phyloP scores from a whole-genome alignment of 1,284 basidiomycete species.

The Vanrija pseudolonga region DNA sequence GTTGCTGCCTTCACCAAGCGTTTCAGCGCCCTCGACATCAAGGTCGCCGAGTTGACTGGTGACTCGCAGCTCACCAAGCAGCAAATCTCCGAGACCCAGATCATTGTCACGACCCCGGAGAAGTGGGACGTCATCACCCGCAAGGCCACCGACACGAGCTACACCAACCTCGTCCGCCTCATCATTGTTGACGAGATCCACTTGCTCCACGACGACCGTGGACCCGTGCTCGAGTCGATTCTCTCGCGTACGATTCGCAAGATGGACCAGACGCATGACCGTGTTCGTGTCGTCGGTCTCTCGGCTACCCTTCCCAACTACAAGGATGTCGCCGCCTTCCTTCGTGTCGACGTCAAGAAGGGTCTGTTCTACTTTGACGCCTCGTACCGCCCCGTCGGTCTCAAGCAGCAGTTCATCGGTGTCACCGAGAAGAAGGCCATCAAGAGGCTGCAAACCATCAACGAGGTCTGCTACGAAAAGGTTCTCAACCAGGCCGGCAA shows the following conservation, averaged over 20 bases:
- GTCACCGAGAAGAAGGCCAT: constrained; percentile 99
- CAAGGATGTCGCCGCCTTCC: constrained; percentile 96
- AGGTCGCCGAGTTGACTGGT: constrained; percentile 92
- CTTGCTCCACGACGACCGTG: constrained; percentile 94
- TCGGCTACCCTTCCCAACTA: constrained; percentile 98
- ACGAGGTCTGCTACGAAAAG: constrained; percentile 99
- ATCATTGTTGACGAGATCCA: constrained; percentile 99
- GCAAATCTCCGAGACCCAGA: constrained; percentile 94
- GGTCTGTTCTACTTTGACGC: constrained; percentile 98
- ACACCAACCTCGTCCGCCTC: constrained; percentile 93
- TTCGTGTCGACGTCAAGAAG: constrained; percentile 86
- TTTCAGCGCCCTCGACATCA: constrained; percentile 75
- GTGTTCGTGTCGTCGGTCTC: constrained; percentile 89
- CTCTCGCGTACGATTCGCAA: constrained; percentile 85
- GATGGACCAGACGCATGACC: constrained; percentile 91
- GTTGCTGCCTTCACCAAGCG: constrained; percentile 89
- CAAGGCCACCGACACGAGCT: constrained; percentile 94
- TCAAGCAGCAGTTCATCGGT: constrained; percentile 96
- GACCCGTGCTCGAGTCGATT: constrained; percentile 92
- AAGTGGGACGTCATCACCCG: constrained; percentile 99
- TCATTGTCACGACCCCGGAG: constrained; percentile 98
- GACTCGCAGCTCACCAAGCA: constrained; percentile 98
- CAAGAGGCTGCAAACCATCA: constrained; percentile 96
- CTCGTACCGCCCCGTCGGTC: constrained; percentile 85
- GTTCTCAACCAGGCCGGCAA: constrained; percentile 88